A percentile compares a stretch with the other conserved stretches of the same genome.
These are phyloP conservation scores for Sphagnum magellanicum DNA, from an alignment of 228 moss, liverwort and hornwort species.

Conservation along the genomic window DNA sequence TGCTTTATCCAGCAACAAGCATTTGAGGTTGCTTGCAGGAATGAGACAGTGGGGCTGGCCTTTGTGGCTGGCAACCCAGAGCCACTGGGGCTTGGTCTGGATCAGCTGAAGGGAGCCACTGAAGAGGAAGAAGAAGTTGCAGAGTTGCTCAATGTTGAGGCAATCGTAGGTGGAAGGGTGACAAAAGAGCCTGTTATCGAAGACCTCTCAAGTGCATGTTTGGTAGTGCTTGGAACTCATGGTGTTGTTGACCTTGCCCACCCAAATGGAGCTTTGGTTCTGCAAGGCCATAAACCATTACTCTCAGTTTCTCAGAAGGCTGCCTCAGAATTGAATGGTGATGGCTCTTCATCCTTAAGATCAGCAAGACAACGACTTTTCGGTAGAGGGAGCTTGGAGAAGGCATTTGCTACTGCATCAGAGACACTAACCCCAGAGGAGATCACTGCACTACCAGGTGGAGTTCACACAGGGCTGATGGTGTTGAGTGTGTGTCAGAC, in stretches of 20 bases:
- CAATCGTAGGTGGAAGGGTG: not conserved
- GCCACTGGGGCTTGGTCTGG: not conserved
- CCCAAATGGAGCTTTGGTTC: not conserved
- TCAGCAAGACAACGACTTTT: not conserved
- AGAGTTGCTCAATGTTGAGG: slow-evolving; percentile 11
- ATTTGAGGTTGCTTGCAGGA: slow-evolving; percentile 1
- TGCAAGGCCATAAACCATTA: not conserved
- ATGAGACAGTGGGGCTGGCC: slow-evolving; percentile 5
- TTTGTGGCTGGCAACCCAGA: slow-evolving; percentile 24
- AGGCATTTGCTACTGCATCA: not conserved
- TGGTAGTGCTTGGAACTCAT: slow-evolving; percentile 1
- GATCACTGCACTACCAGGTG: slow-evolving; percentile 5
- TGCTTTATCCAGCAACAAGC: slow-evolving; percentile 3
- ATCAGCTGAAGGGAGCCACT: not conserved
- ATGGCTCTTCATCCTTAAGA: not conserved
- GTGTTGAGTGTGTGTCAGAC: slow-evolving; percentile 14
- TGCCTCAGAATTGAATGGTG: not conserved
- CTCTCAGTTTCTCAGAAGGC: not conserved
- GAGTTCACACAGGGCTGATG: slow-evolving; percentile 9
- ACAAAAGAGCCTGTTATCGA: slow-evolving; percentile 12
- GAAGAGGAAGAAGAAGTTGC: slow-evolving; percentile 4
- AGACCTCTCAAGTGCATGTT: not conserved
- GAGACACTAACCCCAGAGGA: slow-evolving; percentile 14
- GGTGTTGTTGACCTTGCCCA: not conserved
- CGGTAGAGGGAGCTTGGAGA: not conserved